phyloP scores from a whole-genome alignment of 1,284 basidiomycete genomes.

The Heterobasidion occidentale region DNA sequence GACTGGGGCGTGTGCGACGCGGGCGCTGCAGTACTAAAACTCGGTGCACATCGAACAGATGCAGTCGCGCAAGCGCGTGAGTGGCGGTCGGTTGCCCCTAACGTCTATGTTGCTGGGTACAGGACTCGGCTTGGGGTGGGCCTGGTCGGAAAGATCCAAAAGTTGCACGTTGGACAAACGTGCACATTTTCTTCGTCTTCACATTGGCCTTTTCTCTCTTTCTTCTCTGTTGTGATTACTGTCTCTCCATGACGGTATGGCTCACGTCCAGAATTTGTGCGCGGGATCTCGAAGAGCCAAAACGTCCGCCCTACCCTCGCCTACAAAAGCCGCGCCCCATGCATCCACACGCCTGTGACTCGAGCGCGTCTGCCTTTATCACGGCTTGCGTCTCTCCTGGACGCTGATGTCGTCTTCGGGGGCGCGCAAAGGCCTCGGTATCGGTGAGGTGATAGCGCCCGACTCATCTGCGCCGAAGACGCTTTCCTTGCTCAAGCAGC shows the following conservation, averaged over 20 bases:
- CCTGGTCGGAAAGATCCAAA: constrained; percentile 39
- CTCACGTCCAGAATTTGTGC: not conserved
- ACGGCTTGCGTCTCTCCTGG: constrained; percentile 26
- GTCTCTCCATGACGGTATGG: not conserved
- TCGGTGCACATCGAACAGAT: constrained; percentile 1
- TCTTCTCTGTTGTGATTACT: not conserved
- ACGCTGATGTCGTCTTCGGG: constrained; percentile 27
- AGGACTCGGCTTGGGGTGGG: constrained; percentile 7
- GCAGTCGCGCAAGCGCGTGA: constrained; percentile 9
- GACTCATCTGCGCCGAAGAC: constrained; percentile 15
- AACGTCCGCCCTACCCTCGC: constrained; percentile 44
- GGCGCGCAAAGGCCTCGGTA: constrained; percentile 9
- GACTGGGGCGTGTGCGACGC: not conserved
- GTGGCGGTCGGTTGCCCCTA: constrained; percentile 15
- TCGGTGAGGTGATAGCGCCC: constrained; percentile 23
- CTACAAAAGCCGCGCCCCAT: constrained; percentile 7
- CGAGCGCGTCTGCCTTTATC: constrained; percentile 4
- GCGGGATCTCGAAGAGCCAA: constrained; percentile 50
- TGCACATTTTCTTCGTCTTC: constrained; percentile 23
- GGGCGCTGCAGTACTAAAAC: constrained; percentile 3
- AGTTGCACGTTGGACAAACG: constrained; percentile 46
- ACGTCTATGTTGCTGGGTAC: constrained; percentile 24
- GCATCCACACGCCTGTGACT: constrained; percentile 1
- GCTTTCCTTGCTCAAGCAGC: constrained; percentile 6
- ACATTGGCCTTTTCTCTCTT: not conserved